Percentiles rank a stretch among this genome's conserved stretches.
phyloP scores from a whole-genome alignment of 2,329 filamentous ascomycete genomes.

The Colletotrichum sp. region DNA sequence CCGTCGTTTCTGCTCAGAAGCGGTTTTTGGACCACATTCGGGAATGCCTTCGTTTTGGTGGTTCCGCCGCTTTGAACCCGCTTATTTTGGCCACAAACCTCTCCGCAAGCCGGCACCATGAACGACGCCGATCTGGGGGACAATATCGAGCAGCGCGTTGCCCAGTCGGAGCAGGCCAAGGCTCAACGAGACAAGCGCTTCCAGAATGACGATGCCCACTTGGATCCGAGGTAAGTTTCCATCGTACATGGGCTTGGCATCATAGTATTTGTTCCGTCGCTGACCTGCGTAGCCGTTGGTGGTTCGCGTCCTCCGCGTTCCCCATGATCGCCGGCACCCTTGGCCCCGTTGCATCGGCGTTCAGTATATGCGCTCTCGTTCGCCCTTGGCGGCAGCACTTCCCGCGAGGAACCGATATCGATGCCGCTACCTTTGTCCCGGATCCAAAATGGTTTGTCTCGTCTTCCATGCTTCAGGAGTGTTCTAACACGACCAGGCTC shows the following conservation, averaged over 20 bases:
- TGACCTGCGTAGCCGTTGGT: constrained; percentile 56
- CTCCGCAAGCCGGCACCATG: constrained; percentile 36
- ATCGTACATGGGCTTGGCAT: not conserved
- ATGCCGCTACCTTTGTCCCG: constrained; percentile 54
- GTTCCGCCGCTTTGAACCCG: not conserved
- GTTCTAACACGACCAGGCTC: constrained; percentile 51
- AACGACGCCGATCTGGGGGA: constrained; percentile 44
- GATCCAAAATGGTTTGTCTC: constrained; percentile 72
- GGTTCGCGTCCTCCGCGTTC: constrained; percentile 69
- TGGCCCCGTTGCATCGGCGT: constrained; percentile 85
- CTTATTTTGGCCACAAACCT: not conserved
- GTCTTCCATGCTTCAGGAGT: not conserved
- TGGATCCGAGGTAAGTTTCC: constrained; percentile 46
- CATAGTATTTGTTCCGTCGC: not conserved
- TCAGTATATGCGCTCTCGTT: constrained; percentile 86
- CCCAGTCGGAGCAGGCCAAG: constrained; percentile 29
- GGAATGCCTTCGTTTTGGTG: constrained; percentile 14
- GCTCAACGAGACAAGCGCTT: constrained; percentile 29
- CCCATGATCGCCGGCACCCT: constrained; percentile 84
- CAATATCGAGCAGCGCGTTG: constrained; percentile 38
- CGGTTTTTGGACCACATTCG: not conserved
- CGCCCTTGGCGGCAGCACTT: constrained; percentile 74
- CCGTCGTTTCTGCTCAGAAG: not conserved
- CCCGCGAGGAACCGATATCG: constrained; percentile 48
- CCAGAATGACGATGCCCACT: constrained; percentile 44